Base-by-base conservation (phyloP, 2,329 filamentous ascomycete species). In the Botrytis hyacinthi region DNA sequence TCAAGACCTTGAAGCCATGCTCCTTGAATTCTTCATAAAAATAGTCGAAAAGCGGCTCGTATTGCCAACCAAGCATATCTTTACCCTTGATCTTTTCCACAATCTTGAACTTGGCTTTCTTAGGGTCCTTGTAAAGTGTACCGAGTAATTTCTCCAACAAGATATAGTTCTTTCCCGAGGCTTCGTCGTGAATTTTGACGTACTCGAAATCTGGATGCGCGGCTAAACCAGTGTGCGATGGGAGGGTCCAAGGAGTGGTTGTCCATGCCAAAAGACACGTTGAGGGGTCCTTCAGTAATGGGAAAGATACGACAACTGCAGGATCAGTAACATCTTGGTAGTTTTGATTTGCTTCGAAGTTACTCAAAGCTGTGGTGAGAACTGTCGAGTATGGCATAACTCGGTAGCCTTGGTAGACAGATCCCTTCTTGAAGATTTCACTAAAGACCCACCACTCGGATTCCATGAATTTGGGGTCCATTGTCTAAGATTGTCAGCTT, bases 361-460 rank as follows among this genome's bases (percentile, higher is more conserved):
- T 97, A 83, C 93, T 97, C 78, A 98, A 86, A 8, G 94, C 92
- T 4, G 95, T 98, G 73, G 92, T 94, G 80, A 97, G 88, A 26
- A 92, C 94, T 2, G 94, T 98, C 44, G 94, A 97, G 83, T 96
- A 98, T 20, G 95, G 95, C 93, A 98, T 96, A 76, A 98, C 94
- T 80, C 91, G 90, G 83, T 96, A 93, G 61, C 94, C 95, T 78
- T 94, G 92, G 82, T 98, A 98, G 72, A 98, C 94, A 75, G 92
- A 87, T 73, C 90, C 93, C 84, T 97, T 97, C 78, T 97, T 93
- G 82, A 93, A 97, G 37, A 98, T 87, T 81, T 95, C 90, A 85
- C 96, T 97, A 86, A 97, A 97, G 29, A 96, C 92, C 95, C 95
- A 98, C 95, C 95, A 98, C 77, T 93, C 90, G 0, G 92, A 92